A percentile compares a stretch with the other conserved stretches of the same genome.
phyloP scores from a whole-genome alignment of 257 asterid species.

The Euphrasia confusa region DNA sequence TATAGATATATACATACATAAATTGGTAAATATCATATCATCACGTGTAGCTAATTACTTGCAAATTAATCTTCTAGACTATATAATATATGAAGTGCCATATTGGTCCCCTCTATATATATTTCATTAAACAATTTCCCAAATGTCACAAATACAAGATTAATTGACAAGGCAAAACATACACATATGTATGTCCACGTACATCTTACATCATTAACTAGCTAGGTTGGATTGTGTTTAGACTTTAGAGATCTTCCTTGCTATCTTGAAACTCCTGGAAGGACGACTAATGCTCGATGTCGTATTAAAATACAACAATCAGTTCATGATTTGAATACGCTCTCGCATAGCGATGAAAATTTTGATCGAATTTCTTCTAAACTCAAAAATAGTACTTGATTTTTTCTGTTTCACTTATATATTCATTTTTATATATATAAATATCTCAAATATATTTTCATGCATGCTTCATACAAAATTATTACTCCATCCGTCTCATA shows the following conservation, averaged over 20 bases:
- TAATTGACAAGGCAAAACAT: constrained; percentile 20
- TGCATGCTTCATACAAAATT: too few species aligned
- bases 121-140: constrained; percentile 8
- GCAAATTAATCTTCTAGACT: too few species aligned
- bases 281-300: not conserved
- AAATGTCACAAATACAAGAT: constrained; percentile 25
- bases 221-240: not conserved
- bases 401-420: too few species aligned
- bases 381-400: too few species aligned
- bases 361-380: too few species aligned
- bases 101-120: constrained; percentile 26
- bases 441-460: too few species aligned
- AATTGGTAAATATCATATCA: not conserved
- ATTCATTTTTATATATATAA: too few species aligned
- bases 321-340: too few species aligned
- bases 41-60: not conserved
- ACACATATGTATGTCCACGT: not conserved
- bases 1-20: not conserved
- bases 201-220: constrained; percentile 1
- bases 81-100: constrained; percentile 2
- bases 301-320: not conserved
- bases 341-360: too few species aligned
- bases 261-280: constrained; percentile 4
- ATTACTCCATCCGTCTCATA: too few species aligned
- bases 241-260: constrained; percentile 25